Evolutionary conservation across 768 basidiomycete genomes (phyloP).

Genomic region (Lactarius deliciosus): DNA sequence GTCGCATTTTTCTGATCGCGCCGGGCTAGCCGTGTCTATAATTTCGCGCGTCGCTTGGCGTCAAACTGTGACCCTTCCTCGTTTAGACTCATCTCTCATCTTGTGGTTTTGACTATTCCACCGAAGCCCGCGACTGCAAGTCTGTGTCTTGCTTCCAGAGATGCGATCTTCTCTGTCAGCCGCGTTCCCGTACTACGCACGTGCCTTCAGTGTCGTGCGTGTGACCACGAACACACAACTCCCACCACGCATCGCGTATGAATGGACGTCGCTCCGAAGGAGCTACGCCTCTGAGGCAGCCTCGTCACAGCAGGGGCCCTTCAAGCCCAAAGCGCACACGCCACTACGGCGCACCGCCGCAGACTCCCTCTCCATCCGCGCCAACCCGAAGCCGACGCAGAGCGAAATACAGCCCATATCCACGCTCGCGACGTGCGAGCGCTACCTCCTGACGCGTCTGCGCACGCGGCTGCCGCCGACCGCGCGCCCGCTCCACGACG

Average conservation of each 20-base stretch:
- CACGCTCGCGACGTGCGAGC: conserved; percentile 84
- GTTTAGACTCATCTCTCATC: not conserved
- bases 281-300: conserved; percentile 18
- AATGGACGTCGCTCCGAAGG: conserved; percentile 1
- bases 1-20: not conserved
- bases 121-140: not conserved
- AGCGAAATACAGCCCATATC: conserved; percentile 77
- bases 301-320: not conserved
- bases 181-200: not conserved
- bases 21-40: not conserved
- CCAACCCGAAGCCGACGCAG: conserved; percentile 83
- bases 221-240: not conserved
- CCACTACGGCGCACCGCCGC: conserved; percentile 80
- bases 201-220: not conserved
- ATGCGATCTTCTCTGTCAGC: conserved; percentile 15
- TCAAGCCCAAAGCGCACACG: conserved; percentile 79
- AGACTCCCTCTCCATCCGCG: conserved; percentile 81
- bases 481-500: conserved; percentile 65
- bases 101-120: not conserved
- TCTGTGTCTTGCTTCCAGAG: too few species aligned
- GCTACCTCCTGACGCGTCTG: conserved; percentile 68
- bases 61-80: not conserved
- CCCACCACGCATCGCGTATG: not conserved
- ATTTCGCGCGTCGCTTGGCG: not conserved
- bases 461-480: conserved; percentile 52